These are phyloP conservation scores for Candida ortonii DNA, from an alignment of 805 yeast species.

Conservation along the genomic window DNA sequence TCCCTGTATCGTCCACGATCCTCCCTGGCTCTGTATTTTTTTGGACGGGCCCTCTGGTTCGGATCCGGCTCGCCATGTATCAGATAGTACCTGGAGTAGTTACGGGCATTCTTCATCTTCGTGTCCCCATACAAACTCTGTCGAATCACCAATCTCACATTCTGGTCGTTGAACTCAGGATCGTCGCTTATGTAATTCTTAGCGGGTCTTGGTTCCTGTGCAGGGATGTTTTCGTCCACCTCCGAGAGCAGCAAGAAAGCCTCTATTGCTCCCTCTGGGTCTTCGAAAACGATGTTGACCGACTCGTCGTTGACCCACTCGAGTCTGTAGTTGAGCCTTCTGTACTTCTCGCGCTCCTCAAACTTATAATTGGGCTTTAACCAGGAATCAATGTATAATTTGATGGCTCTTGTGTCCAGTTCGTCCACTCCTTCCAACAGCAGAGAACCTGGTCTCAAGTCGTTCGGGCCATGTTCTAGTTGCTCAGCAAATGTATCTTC, in stretches of 20 bases:
- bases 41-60: conserved; percentile 28
- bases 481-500: conserved; percentile 2
- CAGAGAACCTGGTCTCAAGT: conserved; percentile 46
- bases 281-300: conserved; percentile 52
- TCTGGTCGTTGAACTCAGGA: conserved; percentile 16
- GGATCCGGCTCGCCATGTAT: conserved; percentile 68
- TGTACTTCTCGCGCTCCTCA: conserved; percentile 27
- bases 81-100: conserved; percentile 60
- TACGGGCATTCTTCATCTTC: conserved; percentile 55
- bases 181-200: conserved; percentile 35
- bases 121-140: conserved; percentile 52
- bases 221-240: conserved; percentile 14
- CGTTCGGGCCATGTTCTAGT: conserved; percentile 20
- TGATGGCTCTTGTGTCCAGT: conserved; percentile 58
- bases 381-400: conserved; percentile 49
- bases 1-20: conserved; percentile 12
- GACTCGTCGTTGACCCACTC: conserved; percentile 69
- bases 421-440: conserved; percentile 61
- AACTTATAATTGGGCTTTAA: conserved; percentile 34
- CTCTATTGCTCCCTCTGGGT: conserved; percentile 24
- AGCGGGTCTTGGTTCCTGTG: conserved; percentile 39
- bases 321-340: conserved; percentile 37
- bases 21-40: conserved; percentile 17
- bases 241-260: conserved; percentile 19
- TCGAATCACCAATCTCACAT: conserved; percentile 41